Base-by-base conservation (phyloP, 2,329 filamentous ascomycete species). In the Alternaria viburni region DNA sequence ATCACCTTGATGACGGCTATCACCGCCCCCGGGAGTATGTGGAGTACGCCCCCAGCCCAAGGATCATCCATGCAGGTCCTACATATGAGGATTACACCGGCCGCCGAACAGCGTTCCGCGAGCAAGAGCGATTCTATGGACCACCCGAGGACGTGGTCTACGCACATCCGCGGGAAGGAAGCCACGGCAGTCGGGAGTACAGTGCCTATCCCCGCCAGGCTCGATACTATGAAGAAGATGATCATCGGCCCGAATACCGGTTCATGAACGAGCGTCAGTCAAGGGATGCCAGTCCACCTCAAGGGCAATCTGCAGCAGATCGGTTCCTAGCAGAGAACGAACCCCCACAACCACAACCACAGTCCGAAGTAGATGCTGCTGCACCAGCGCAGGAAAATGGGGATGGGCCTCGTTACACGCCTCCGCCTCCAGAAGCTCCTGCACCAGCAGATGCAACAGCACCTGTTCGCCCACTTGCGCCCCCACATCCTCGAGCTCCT, bases 301-400 rank as follows among this genome's bases (percentile, higher is more conserved):
- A 66, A 57, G 73, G 68, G 10, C 70, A 72, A 28, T 72, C 76
- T 36, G 75, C 74, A 11, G 77, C 77, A 28, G 77, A 79, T 62
- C 75, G 76, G 23, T 79, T 80, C 51, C 54, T 80, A 15, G 75
- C 77, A 28, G 77, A 78, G 10, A 66, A 61, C 43, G 73, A 73
- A 51, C 43, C 68, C 32, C 28, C 55, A 5, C 67, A 67, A 30
- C 60, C 63, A 9, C 61, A 65, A 8, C 57, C 59, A 46, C 67
- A 61, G 25, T 44, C 69, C 21, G 70, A 69, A 13, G 59, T 66
- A 3, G 68, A 72, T 28, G 64, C 64, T 21, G 30, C 69, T 36
- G 57, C 52, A 10, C 59, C 67, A n/a, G 69, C 66, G 12, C 45
- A 68, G 19, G 74, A 77, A 15, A 55, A 62, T 8, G 75, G 76